Conservation (phyloP, 164 flowering plant species). For the Liquidambar formosana region DNA sequence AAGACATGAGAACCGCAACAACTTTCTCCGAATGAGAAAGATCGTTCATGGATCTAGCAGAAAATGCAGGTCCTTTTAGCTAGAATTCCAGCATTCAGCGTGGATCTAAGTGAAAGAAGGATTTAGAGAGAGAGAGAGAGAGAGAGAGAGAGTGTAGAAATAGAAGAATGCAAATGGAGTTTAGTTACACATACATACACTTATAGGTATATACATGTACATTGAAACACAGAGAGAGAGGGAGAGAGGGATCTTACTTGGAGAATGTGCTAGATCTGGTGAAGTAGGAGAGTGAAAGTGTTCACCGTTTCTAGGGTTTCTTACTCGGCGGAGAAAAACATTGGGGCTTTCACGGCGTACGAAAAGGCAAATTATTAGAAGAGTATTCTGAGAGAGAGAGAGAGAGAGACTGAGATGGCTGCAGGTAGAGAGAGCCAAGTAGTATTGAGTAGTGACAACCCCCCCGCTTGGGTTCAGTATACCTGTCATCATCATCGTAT, state of each 20-base stretch:
- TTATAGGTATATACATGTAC: no score
- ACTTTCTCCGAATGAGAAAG: background rate
- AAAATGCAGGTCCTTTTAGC: constrained; percentile 15
- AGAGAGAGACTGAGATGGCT: background rate
- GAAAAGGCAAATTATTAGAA: background rate
- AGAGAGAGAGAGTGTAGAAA: background rate
- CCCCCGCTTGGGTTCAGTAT: no score
- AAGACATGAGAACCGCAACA: background rate
- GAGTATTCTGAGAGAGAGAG: no score
- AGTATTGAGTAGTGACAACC: no score
- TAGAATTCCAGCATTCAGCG: background rate
- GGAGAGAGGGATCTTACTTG: background rate
- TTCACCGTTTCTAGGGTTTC: constrained; percentile 7
- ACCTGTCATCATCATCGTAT: no score
- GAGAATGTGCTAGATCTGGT: background rate
- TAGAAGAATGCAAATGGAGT: background rate
- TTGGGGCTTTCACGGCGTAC: background rate
- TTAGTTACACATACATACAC: background rate
- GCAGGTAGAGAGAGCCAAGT: background rate
- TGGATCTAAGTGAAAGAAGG: background rate
- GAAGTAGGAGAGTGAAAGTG: background rate
- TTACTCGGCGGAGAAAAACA: constrained; percentile 1
- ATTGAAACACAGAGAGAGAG: no score
- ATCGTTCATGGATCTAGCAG: constrained; percentile 6
- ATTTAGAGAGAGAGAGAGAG: background rate